A percentile compares a stretch with the other conserved stretches of the same genome.
These are phyloP conservation scores for Vitis labrusca DNA, from an alignment of 164 flowering plant genomes.

Conservation along the genomic window DNA sequence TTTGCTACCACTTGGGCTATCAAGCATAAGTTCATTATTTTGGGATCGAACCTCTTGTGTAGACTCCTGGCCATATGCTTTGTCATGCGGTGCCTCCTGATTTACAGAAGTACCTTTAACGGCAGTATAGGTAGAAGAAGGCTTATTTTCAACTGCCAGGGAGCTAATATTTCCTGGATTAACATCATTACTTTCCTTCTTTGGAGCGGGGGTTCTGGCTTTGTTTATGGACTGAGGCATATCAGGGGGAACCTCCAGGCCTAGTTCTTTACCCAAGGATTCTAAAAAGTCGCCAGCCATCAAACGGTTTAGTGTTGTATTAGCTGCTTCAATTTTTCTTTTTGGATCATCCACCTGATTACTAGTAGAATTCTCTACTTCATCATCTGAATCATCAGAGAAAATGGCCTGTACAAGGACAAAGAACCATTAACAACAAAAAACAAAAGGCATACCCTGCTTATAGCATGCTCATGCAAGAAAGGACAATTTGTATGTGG, in stretches of 20 bases:
- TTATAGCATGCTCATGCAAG: not conserved
- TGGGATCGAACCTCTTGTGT: constrained; percentile 8
- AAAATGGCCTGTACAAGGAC: constrained; percentile 75
- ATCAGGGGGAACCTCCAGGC: constrained; percentile 88
- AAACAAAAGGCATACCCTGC: not conserved
- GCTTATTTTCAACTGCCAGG: constrained; percentile 16
- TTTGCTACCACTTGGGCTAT: constrained; percentile 7
- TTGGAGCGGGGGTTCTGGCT: constrained; percentile 18
- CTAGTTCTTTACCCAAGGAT: constrained; percentile 91
- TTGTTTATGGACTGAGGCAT: constrained; percentile 30
- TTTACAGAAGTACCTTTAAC: not conserved
- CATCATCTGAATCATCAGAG: constrained; percentile 97
- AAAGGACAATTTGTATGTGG: too few species aligned
- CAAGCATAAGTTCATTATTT: constrained; percentile 13
- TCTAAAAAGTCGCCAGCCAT: constrained; percentile 97
- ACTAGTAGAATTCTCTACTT: constrained; percentile 34
- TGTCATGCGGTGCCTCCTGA: constrained; percentile 3
- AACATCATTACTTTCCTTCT: constrained; percentile 22
- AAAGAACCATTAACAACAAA: not conserved
- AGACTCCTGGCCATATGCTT: constrained; percentile 4
- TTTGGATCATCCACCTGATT: constrained; percentile 43
- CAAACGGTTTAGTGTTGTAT: constrained; percentile 70
- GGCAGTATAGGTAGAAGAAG: constrained; percentile 4
- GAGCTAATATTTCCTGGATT: constrained; percentile 10
- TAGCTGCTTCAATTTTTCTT: constrained; percentile 69